These are phyloP conservation scores for Akanthomyces uredinophilus DNA, from an alignment of 2,329 filamentous ascomycete species.

Conservation along the genomic window DNA sequence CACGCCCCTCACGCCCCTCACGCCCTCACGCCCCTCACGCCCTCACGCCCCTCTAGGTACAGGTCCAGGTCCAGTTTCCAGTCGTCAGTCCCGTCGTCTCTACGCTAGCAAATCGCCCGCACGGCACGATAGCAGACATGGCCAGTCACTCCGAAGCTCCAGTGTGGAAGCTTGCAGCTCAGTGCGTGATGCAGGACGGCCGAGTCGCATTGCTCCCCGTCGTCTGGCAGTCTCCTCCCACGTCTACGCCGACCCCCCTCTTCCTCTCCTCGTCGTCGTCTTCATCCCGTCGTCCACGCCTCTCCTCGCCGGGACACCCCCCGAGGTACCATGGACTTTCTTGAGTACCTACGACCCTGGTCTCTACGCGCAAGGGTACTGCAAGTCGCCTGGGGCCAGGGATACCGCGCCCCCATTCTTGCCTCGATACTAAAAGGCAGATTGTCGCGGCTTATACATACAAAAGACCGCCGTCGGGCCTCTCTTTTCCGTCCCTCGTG, in stretches of 20 bases:
- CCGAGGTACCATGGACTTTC: constrained; percentile 7
- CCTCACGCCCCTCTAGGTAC: not conserved
- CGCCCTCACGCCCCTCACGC: not conserved
- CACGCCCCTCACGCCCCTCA: not conserved
- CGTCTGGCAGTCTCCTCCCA: not conserved
- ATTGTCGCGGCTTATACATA: constrained; percentile 13
- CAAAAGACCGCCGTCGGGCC: constrained; percentile 12
- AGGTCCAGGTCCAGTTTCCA: not conserved
- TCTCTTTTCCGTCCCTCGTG: constrained; percentile 6
- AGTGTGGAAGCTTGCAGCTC: constrained; percentile 2
- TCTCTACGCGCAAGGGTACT: constrained; percentile 4
- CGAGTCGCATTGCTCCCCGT: not conserved
- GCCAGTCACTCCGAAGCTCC: not conserved
- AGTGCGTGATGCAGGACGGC: not conserved
- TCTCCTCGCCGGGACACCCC: not conserved
- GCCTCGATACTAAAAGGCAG: constrained; percentile 5
- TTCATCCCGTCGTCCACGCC: not conserved
- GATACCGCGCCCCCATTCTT: constrained; percentile 1
- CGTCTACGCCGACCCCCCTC: not conserved
- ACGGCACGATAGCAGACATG: not conserved
- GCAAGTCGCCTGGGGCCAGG: not conserved
- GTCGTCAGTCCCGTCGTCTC: not conserved
- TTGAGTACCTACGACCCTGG: constrained; percentile 3
- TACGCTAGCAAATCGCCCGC: constrained; percentile 11
- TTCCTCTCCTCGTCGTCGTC: not conserved